Conservation (phyloP, 2,329 filamentous ascomycete species). For the Juglanconis oblonga region DNA sequence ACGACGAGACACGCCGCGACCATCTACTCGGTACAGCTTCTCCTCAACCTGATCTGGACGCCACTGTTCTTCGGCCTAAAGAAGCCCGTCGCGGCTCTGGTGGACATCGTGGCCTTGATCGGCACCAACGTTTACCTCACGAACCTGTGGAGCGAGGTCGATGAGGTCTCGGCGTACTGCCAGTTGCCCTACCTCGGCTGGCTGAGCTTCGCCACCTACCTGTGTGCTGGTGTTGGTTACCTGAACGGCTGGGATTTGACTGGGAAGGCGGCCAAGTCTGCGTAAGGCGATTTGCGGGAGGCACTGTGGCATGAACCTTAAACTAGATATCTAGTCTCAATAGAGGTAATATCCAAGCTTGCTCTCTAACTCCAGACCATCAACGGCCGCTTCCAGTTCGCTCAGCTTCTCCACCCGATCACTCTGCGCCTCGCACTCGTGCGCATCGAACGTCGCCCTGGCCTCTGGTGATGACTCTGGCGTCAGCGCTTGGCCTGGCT, state of each 20-base stretch:
- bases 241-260: constrained; percentile 66
- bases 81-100: constrained; percentile 69
- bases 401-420: constrained; percentile 20
- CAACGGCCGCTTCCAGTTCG: constrained; percentile 20
- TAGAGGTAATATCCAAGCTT: constrained; percentile 27
- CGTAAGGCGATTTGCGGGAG: constrained; percentile 3
- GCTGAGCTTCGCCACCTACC: constrained; percentile 83
- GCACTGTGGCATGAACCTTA: not conserved
- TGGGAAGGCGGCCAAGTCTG: constrained; percentile 27
- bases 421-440: constrained; percentile 19
- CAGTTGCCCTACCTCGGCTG: constrained; percentile 83
- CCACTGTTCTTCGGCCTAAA: constrained; percentile 85
- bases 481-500: constrained; percentile 17
- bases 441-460: constrained; percentile 11
- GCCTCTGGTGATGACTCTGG: constrained; percentile 24
- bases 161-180: constrained; percentile 69
- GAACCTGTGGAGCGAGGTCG: constrained; percentile 72
- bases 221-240: constrained; percentile 67
- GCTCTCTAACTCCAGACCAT: constrained; percentile 28
- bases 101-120: constrained; percentile 70
- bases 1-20: constrained; percentile 68
- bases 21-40: constrained; percentile 82
- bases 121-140: constrained; percentile 72
- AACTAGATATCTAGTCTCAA: constrained; percentile 9
- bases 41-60: constrained; percentile 85